These are phyloP conservation scores for Microbotryum lychnidis-dioicae DNA, from an alignment of 1,284 basidiomycete species.

Conservation along the genomic window DNA sequence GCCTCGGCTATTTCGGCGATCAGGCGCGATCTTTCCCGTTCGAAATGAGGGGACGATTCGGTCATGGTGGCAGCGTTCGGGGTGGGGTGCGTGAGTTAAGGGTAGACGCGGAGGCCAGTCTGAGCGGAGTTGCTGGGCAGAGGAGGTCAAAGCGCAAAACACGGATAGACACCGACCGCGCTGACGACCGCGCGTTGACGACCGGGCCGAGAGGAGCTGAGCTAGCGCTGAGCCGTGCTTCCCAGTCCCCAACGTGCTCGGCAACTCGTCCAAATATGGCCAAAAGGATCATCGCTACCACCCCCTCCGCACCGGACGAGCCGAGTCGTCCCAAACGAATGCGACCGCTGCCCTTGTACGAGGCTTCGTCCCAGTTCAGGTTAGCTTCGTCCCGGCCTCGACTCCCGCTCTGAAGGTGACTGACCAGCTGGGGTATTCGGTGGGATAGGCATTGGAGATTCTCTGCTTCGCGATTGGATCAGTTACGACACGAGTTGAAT, in stretches of 20 bases:
- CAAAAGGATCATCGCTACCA: too few species aligned
- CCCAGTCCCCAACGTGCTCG: too few species aligned
- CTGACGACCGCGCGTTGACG: not conserved
- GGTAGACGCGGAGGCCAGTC: not conserved
- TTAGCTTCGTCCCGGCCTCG: slow-evolving; percentile 31
- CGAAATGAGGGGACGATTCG: slow-evolving; percentile 7
- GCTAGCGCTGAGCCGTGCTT: not conserved
- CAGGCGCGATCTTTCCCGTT: slow-evolving; percentile 23
- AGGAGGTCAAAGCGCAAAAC: too few species aligned
- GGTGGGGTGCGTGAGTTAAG: not conserved
- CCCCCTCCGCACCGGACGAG: not conserved
- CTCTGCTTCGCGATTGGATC: slow-evolving; percentile 51
- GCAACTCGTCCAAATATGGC: too few species aligned
- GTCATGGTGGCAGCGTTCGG: slow-evolving; percentile 4
- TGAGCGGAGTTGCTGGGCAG: too few species aligned
- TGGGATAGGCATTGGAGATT: slow-evolving; percentile 63
- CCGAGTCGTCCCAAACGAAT: slow-evolving; percentile 4
- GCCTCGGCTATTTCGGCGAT: slow-evolving; percentile 30
- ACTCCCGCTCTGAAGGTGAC: too few species aligned
- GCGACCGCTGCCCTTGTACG: slow-evolving; percentile 49
- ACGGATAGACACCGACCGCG: too few species aligned
- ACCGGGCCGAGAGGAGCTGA: too few species aligned
- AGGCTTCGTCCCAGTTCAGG: slow-evolving; percentile 73
- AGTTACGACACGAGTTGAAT: slow-evolving; percentile 54
- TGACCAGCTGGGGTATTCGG: too few species aligned